These are phyloP conservation scores for Sugiyamaella valdiviana DNA, from an alignment of 805 yeast genomes.

Conservation along the genomic window DNA sequence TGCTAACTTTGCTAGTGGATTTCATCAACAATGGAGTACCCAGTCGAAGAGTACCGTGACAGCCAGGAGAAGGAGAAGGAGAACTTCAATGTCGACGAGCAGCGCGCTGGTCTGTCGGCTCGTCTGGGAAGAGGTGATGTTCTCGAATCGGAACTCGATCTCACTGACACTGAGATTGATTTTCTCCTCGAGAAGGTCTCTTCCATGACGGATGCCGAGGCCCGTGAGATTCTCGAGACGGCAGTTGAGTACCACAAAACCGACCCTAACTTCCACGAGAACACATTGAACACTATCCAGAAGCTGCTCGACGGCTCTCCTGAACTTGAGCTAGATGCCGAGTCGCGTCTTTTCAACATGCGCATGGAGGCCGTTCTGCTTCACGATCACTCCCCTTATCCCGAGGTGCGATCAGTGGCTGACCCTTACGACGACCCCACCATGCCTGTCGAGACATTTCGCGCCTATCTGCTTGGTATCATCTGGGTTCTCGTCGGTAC, in stretches of 20 bases:
- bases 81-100: not conserved
- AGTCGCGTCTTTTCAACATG: conserved; percentile 14
- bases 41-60: not conserved
- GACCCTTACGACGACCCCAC: conserved; percentile 44
- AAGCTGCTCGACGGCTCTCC: conserved; percentile 26
- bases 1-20: too few species aligned
- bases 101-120: not conserved
- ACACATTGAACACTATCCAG: conserved; percentile 33
- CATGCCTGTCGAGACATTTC: conserved; percentile 40
- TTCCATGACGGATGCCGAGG: conserved; percentile 28
- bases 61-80: not conserved
- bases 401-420: conserved; percentile 51
- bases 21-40: not conserved
- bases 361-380: conserved; percentile 37
- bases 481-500: conserved; percentile 46
- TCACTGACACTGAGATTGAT: conserved; percentile 3
- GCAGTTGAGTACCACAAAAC: conserved; percentile 38
- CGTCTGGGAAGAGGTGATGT: not conserved
- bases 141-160: not conserved
- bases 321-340: conserved; percentile 15
- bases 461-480: conserved; percentile 36
- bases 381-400: conserved; percentile 43
- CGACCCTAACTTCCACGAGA: conserved; percentile 42
- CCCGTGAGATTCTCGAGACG: conserved; percentile 35
- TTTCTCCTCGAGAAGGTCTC: conserved; percentile 7